These are phyloP conservation scores for Thuidium tamariscinum DNA, from an alignment of 225 moss, liverwort and hornwort genomes.

Conservation along the genomic window DNA sequence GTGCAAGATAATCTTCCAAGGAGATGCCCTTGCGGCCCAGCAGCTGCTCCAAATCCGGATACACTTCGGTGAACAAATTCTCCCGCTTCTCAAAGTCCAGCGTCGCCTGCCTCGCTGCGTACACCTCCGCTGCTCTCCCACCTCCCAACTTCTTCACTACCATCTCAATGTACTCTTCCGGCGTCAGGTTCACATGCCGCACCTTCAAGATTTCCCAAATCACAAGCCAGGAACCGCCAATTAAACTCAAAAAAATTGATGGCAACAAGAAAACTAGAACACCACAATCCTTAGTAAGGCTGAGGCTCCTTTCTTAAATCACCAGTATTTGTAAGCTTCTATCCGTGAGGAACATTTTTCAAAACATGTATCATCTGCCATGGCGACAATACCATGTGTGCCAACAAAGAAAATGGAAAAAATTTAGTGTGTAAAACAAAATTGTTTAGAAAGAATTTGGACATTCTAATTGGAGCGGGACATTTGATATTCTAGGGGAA, in stretches of 20 bases:
- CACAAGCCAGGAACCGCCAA: neutral
- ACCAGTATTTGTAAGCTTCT: neutral
- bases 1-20: neutral
- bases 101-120: neutral
- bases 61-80: neutral
- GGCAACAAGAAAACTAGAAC: neutral
- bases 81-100: constrained; percentile 5
- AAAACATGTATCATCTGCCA: neutral
- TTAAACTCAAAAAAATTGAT: neutral
- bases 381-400: neutral
- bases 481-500: neutral
- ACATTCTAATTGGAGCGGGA: neutral
- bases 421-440: neutral
- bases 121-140: neutral
- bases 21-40: constrained; percentile 7
- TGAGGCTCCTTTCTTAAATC: neutral
- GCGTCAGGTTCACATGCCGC: neutral
- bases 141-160: neutral
- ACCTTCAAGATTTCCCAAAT: neutral
- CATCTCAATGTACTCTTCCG: neutral
- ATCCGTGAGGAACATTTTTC: no score
- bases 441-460: neutral
- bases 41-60: constrained; percentile 6
- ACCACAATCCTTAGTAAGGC: neutral
- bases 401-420: neutral